phyloP scores from a whole-genome alignment of 164 flowering plant species.

The Dillenia suffruticosa region DNA sequence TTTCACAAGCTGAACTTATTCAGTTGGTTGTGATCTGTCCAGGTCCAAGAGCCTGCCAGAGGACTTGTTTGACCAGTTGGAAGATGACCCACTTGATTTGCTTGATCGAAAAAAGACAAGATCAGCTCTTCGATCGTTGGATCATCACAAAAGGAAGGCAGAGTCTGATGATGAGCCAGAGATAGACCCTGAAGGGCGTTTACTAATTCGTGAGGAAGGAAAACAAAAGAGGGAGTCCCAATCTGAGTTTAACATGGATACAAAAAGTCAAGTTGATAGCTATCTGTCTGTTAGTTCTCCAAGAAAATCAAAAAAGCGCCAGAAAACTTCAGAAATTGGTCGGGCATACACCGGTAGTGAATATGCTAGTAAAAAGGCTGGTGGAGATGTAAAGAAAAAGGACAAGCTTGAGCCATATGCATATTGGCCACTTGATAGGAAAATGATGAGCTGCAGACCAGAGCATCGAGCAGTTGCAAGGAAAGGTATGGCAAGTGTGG shows the following conservation, averaged over 20 bases:
- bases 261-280: constrained; percentile 46
- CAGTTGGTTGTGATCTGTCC: constrained; percentile 1
- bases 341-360: constrained; percentile 87
- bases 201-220: constrained; percentile 62
- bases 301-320: constrained; percentile 41
- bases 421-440: constrained; percentile 98
- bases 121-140: constrained; percentile 60
- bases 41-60: constrained; percentile 77
- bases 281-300: constrained; percentile 28
- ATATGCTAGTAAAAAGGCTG: constrained; percentile 86
- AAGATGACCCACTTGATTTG: constrained; percentile 90
- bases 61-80: constrained; percentile 60
- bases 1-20: not conserved
- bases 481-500: constrained; percentile 86
- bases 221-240: constrained; percentile 29
- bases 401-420: constrained; percentile 98
- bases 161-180: constrained; percentile 77
- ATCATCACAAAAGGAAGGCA: constrained; percentile 38
- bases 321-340: constrained; percentile 66
- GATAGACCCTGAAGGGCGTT: constrained; percentile 76
- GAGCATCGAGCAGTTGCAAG: constrained; percentile 84
- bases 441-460: constrained; percentile 93
- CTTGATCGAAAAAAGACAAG: constrained; percentile 75
- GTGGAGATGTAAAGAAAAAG: constrained; percentile 90
- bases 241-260: constrained; percentile 42